Evolutionary conservation across 805 yeast species (phyloP), one percentile per base, ranked within the genome.

Genomic region (Sugiyamaella qingdaonensis): DNA sequence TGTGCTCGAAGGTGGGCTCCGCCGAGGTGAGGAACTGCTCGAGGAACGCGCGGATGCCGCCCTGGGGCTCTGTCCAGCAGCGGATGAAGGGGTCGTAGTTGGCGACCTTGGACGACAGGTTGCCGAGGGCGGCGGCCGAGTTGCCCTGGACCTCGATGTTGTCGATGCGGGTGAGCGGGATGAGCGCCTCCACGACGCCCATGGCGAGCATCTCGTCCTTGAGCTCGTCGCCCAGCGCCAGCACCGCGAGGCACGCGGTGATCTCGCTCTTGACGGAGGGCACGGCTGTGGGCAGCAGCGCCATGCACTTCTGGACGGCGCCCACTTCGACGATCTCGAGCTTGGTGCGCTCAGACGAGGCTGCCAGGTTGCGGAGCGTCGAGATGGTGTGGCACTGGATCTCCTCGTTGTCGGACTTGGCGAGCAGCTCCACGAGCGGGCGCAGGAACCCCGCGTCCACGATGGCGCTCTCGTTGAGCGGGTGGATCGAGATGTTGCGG

Each of bases 311-410:
- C 58, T 86, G 86, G 46, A 94, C 96, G 2, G 97, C 97, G 50
- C 97, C 97, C 11, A 97, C 95, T 57, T 90, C 95, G 58, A 94
- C 80, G 58, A 94, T 82, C 47, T 94, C 96, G 61, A 86, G 78
- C 75, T 97, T 84, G 65, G 92, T 92, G 68, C 89, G 83, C 73
- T 94, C 98, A 41, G 94, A 84, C 49, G 94, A 84, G 3, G 99
- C 99, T 18, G 99, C 99, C 62, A 94, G 78, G 69, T 94, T 94
- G 70, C 99, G 81, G 65, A 94, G 77, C 8, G 98, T 91, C 1
- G 97, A 91, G 29, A 94, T 96, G 1, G 98, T 95, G 72, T 94
- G 99, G 68, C 99, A 94, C 73, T 92, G 96, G 59, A 94, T 92
- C 73, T 94, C 99, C 68, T 92, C 97, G 60, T 88, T 86, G 64